Conservation (phyloP, 1,139 yeast species). For the Yamadazyma conglobata region DNA sequence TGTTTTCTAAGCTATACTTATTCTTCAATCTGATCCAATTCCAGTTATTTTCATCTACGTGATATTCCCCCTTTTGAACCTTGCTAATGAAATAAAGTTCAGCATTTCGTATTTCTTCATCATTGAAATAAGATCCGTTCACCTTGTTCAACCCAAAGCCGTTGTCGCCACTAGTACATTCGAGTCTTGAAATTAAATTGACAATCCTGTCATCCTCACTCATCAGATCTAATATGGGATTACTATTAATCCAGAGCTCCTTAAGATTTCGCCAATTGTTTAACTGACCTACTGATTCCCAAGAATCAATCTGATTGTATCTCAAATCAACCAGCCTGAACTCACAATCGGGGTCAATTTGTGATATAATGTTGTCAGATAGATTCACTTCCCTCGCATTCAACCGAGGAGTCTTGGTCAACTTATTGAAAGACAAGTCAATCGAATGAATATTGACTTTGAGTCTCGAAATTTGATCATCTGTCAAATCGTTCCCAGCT, state of each 20-base stretch:
- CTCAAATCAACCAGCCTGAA: conserved; percentile 42
- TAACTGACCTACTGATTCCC: conserved; percentile 48
- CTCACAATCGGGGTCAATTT: conserved; percentile 4
- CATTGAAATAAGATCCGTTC: conserved; percentile 53
- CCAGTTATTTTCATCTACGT: conserved; percentile 13
- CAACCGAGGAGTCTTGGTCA: conserved; percentile 30
- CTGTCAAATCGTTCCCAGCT: conserved; percentile 43
- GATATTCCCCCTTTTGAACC: conserved; percentile 33
- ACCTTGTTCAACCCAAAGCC: conserved; percentile 25
- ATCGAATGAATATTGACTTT: conserved; percentile 19
- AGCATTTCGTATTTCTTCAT: conserved; percentile 54
- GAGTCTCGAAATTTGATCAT: conserved; percentile 17
- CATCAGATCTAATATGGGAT: conserved; percentile 42
- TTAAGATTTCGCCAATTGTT: conserved; percentile 30
- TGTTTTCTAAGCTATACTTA: conserved; percentile 18
- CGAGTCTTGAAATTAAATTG: conserved; percentile 50
- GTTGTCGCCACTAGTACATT: conserved; percentile 13
- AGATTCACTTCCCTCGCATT: conserved; percentile 16
- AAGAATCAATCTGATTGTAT: conserved; percentile 39
- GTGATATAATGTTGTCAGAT: conserved; percentile 24
- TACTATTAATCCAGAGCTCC: conserved; percentile 47
- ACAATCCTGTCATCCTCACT: conserved; percentile 20
- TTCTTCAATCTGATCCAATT: conserved; percentile 26
- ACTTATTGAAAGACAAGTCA: conserved; percentile 46
- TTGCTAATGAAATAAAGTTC: conserved; percentile 64